Conservation (phyloP, 2,329 filamentous ascomycete species). For the Hymenoscyphus linearis region DNA sequence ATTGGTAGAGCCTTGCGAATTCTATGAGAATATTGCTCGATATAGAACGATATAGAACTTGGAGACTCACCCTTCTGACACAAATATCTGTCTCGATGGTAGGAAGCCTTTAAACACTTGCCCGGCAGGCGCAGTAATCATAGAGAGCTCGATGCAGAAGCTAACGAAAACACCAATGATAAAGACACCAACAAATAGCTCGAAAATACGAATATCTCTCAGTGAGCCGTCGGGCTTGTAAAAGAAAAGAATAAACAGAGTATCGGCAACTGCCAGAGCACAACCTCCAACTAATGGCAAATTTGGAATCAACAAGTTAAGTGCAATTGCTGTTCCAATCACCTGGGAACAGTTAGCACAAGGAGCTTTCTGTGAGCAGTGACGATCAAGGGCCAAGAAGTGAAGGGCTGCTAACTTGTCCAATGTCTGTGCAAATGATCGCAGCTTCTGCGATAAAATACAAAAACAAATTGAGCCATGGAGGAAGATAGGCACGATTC, state of each 20-base stretch:
- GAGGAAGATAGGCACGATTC: constrained; percentile 43
- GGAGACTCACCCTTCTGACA: not conserved
- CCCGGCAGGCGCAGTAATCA: constrained; percentile 48
- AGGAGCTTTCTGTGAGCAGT: not conserved
- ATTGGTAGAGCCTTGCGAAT: constrained; percentile 53
- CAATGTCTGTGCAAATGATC: constrained; percentile 24
- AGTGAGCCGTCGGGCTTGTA: constrained; percentile 55
- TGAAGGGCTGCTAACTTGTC: constrained; percentile 7
- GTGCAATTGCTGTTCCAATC: constrained; percentile 64
- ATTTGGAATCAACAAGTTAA: constrained; percentile 58
- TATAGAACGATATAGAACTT: constrained; percentile 29
- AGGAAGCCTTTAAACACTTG: constrained; percentile 37
- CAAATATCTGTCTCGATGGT: not conserved
- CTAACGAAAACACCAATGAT: constrained; percentile 62
- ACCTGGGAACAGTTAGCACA: constrained; percentile 38
- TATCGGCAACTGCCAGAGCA: constrained; percentile 60
- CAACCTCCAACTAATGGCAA: constrained; percentile 62
- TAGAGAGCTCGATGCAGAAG: constrained; percentile 62
- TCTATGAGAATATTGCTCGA: constrained; percentile 32
- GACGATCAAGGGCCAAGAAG: not conserved
- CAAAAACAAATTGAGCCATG: constrained; percentile 46
- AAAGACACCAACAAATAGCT: constrained; percentile 54
- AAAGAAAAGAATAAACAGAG: constrained; percentile 61
- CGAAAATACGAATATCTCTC: constrained; percentile 53
- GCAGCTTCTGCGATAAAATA: constrained; percentile 48